Evolutionary conservation across 805 yeast species (phyloP).

Genomic region (Ogataea pini): DNA sequence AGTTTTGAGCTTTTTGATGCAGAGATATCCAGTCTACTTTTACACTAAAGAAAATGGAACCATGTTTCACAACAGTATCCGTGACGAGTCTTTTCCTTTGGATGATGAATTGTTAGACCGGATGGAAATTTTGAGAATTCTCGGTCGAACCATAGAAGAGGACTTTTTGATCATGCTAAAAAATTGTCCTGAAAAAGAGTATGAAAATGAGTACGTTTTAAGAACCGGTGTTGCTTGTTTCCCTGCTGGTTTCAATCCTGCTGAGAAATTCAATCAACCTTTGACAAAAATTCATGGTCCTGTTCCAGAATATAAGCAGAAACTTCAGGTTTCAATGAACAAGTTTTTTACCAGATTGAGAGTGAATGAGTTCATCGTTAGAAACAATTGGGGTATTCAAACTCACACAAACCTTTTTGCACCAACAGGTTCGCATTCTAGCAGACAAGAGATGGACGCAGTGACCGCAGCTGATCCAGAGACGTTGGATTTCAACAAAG

Average conservation of each 20-base stretch:
- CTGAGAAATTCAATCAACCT: slow-evolving; percentile 50
- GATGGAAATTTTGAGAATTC: slow-evolving; percentile 19
- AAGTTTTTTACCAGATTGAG: slow-evolving; percentile 59
- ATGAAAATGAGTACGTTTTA: slow-evolving; percentile 55
- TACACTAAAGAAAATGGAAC: slow-evolving; percentile 21
- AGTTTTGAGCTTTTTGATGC: slow-evolving; percentile 36
- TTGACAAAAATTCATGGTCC: slow-evolving; percentile 66
- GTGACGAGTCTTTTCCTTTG: slow-evolving; percentile 41
- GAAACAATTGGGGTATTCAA: slow-evolving; percentile 74
- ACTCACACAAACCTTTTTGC: slow-evolving; percentile 53
- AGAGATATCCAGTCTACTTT: slow-evolving; percentile 58
- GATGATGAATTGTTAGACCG: slow-evolving; percentile 16
- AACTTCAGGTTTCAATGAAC: slow-evolving; percentile 64
- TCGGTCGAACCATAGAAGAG: slow-evolving; percentile 50
- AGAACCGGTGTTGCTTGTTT: slow-evolving; percentile 60
- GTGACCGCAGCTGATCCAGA: slow-evolving; percentile 38
- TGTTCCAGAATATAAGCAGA: slow-evolving; percentile 64
- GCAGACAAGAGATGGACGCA: slow-evolving; percentile 35
- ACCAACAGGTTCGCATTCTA: slow-evolving; percentile 45
- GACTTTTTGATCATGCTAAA: slow-evolving; percentile 58
- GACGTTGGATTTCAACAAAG: slow-evolving; percentile 44
- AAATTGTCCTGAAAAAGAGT: slow-evolving; percentile 37
- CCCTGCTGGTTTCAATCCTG: slow-evolving; percentile 75
- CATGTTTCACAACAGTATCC: slow-evolving; percentile 40
- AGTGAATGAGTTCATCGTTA: slow-evolving; percentile 55